Percentiles rank a stretch among this genome's conserved stretches.
Evolutionary conservation across 2,329 filamentous ascomycete species (phyloP).

Genomic region (Tolypocladium album): DNA sequence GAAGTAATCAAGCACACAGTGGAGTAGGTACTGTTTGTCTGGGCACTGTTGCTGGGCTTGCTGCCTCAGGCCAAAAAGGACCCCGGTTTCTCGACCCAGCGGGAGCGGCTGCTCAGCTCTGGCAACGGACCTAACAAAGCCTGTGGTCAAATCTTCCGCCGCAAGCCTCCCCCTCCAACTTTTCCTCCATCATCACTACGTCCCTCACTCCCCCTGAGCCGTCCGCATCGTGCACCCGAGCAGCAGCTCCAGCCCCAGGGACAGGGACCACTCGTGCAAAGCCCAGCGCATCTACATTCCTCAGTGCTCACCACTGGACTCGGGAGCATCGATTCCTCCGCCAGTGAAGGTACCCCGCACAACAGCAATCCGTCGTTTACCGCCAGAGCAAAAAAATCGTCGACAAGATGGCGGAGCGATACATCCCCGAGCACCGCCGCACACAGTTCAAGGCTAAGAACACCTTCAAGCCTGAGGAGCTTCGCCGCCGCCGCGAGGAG

Average conservation of each 20-base stretch:
- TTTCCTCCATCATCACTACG: slow-evolving; percentile 1
- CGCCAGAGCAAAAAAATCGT: slow-evolving; percentile 14
- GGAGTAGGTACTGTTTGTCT: background rate
- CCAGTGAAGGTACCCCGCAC: slow-evolving; percentile 4
- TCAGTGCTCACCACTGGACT: background rate
- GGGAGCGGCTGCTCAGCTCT: slow-evolving; percentile 8
- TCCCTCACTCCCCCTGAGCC: background rate
- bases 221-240: background rate
- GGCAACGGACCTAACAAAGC: slow-evolving; percentile 7
- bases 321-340: slow-evolving; percentile 1
- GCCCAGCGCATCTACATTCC: background rate
- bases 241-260: background rate
- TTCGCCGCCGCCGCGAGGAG: slow-evolving; percentile 95
- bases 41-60: background rate
- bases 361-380: background rate
- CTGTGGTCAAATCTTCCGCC: slow-evolving; percentile 6
- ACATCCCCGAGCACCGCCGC: slow-evolving; percentile 98
- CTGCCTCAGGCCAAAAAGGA: slow-evolving; percentile 8
- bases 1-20: background rate
- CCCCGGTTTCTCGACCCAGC: slow-evolving; percentile 2
- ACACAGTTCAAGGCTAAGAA: slow-evolving; percentile 99
- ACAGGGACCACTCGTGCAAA: background rate
- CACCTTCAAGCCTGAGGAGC: slow-evolving; percentile 97
- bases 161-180: slow-evolving; percentile 3
- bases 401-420: slow-evolving; percentile 86